These are phyloP conservation scores for Hyaloscypha hepaticicola DNA, from an alignment of 495 filamentous ascomycete genomes.

Conservation along the genomic window DNA sequence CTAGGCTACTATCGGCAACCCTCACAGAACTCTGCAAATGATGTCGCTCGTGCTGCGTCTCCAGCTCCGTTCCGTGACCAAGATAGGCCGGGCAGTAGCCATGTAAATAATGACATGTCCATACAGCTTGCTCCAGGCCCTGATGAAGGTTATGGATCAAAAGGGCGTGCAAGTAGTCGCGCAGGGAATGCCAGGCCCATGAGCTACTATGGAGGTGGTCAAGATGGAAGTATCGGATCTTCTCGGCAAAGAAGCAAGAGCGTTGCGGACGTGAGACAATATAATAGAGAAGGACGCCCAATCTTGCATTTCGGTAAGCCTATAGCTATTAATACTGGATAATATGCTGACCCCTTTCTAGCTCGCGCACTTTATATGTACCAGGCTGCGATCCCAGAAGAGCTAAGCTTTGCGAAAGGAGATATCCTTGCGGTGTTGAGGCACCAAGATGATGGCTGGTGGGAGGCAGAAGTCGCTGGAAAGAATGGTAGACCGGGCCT, in stretches of 20 bases:
- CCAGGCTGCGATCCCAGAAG: slow-evolving; percentile 89
- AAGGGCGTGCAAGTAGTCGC: slow-evolving; percentile 40
- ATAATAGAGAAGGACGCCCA: slow-evolving; percentile 79
- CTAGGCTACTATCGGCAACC: slow-evolving; percentile 55
- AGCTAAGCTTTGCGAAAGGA: slow-evolving; percentile 90
- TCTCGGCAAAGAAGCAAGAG: slow-evolving; percentile 76
- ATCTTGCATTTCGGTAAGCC: slow-evolving; percentile 89
- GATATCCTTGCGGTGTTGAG: slow-evolving; percentile 86
- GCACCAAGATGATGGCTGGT: slow-evolving; percentile 98
- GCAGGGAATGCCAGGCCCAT: slow-evolving; percentile 44
- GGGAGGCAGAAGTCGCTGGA: slow-evolving; percentile 93
- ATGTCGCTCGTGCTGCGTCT: slow-evolving; percentile 55
- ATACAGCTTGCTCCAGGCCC: slow-evolving; percentile 66
- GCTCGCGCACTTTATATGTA: slow-evolving; percentile 95
- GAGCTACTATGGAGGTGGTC: slow-evolving; percentile 63
- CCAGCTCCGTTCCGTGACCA: slow-evolving; percentile 57
- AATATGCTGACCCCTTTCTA: slow-evolving; percentile 41
- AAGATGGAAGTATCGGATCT: slow-evolving; percentile 35
- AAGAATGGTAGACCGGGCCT: slow-evolving; percentile 72
- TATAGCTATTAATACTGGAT: background rate
- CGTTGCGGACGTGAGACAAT: slow-evolving; percentile 70
- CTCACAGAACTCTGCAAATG: slow-evolving; percentile 55
- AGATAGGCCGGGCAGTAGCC: slow-evolving; percentile 62
- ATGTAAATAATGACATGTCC: slow-evolving; percentile 53
- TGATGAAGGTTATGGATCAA: slow-evolving; percentile 55